A percentile compares a stretch with the other conserved stretches of the same genome.
Conservation (phyloP, 75 land plant genomes). For the Picea glauca region DNA sequence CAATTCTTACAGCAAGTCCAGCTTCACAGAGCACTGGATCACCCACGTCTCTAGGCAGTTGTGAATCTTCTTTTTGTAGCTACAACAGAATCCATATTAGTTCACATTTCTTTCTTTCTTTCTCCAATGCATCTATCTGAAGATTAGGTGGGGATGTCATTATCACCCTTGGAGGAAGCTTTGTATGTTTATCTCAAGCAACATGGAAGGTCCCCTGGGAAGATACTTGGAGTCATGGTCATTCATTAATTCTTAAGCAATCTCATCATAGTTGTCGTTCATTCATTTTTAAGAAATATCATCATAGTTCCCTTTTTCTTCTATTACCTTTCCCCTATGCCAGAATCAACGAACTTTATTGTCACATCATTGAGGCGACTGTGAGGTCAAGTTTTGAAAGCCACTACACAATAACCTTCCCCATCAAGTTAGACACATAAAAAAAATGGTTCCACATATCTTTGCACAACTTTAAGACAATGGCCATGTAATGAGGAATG, state of each 20-base stretch:
- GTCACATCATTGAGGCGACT: not conserved
- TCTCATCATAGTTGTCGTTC: not conserved
- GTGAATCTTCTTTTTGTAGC: not conserved
- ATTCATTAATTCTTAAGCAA: no score
- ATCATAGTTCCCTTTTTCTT: not conserved
- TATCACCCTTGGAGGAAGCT: not conserved
- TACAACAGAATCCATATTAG: not conserved
- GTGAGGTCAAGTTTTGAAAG: not conserved
- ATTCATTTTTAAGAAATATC: not conserved
- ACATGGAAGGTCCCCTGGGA: not conserved
- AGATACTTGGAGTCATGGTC: not conserved
- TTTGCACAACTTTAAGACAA: no score
- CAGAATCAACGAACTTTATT: not conserved
- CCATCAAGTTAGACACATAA: not conserved
- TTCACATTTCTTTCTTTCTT: not conserved
- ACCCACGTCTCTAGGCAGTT: not conserved
- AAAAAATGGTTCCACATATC: not conserved
- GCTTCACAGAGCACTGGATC: not conserved
- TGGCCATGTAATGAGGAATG: no score
- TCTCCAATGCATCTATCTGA: not conserved
- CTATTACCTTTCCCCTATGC: not conserved
- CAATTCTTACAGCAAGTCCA: not conserved
- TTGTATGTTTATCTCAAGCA: not conserved
- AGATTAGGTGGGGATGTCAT: not conserved
- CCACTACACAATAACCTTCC: not conserved